Evolutionary conservation across 352 stramenopile genomes (phyloP), one percentile per base, ranked within the genome.

Genomic region (Phytophthora colocasiae): DNA sequence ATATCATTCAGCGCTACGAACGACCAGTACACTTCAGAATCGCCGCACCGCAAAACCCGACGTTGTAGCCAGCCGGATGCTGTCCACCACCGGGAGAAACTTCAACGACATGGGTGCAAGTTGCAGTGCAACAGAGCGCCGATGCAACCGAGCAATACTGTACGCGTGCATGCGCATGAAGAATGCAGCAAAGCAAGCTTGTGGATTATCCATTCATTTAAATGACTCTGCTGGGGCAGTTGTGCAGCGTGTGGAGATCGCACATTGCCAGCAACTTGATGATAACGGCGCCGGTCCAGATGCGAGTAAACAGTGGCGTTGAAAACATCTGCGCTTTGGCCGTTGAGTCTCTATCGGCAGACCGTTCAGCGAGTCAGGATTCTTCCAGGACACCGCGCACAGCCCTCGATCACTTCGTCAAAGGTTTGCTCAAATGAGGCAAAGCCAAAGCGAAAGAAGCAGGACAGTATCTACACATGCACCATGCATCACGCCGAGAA

Each of bases 261-360:
- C 31, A 53, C 51, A 52, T 44, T 45, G 52, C 17, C 31, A 50
- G 31, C 49, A 61, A 36, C 34, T 36, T 64, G 62, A 69, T 69
- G 63, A 62, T 62, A 61, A 63, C 49, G 19, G 12, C 9, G 26
- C 26, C 41, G 26, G 19, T 22, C 31, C 41, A 7, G 24, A 29
- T n/a, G 14, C 11, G 22, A 22, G 63, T 71, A 66, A 71, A 71
- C 63, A 69, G 39, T 55, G 41, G 60, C 44, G 51, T 56, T 43
- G 27, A 69, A 31, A 69, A 63, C 39, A 59, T 48, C 45, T 64
- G 53, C 38, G 36, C 15, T 32, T 53, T 38, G n/a, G 15, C 44
- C 36, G 45, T 50, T 57, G 56, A 64, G 43, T 1, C 27, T 8
- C 4, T 31, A 31, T 31, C 27, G 27, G 27, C 0, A 6, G 29